phyloP scores from a whole-genome alignment of 257 asterid species.

The Petunia secreta region DNA sequence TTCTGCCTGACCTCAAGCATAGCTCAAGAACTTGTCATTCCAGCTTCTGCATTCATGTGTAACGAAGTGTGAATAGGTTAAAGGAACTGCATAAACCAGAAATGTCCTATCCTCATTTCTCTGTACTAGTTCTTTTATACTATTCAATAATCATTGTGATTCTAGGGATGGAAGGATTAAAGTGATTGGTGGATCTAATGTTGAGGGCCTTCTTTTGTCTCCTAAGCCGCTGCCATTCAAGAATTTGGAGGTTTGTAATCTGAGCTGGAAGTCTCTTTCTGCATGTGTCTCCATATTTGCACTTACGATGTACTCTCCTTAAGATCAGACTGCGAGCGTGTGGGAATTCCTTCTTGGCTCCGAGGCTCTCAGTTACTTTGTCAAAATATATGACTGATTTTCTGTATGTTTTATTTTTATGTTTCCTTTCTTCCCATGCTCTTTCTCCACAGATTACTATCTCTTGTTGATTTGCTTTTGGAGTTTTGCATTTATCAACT shows the following conservation, averaged over 20 bases:
- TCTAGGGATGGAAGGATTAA: slow-evolving; percentile 96
- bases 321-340: neutral
- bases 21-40: neutral
- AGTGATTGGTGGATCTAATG: slow-evolving; percentile 81
- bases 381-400: neutral
- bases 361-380: neutral
- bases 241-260: slow-evolving; percentile 77
- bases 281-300: neutral
- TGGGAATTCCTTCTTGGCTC: slow-evolving; percentile 12
- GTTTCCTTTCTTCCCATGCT: neutral
- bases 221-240: slow-evolving; percentile 80
- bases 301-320: neutral
- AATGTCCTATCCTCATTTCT: slow-evolving; percentile 16
- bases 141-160: slow-evolving; percentile 23
- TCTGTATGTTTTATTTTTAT: neutral
- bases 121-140: slow-evolving; percentile 17
- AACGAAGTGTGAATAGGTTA: neutral
- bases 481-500: neutral
- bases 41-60: neutral
- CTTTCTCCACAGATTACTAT: slow-evolving; percentile 2
- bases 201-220: slow-evolving; percentile 85
- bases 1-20: slow-evolving; percentile 6
- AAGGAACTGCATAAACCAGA: slow-evolving; percentile 10
- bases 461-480: slow-evolving; percentile 6
- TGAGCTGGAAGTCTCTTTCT: slow-evolving; percentile 9